Evolutionary conservation across 2,329 filamentous ascomycete species (phyloP).

Genomic region (Neoscytalidium dimidiatum): DNA sequence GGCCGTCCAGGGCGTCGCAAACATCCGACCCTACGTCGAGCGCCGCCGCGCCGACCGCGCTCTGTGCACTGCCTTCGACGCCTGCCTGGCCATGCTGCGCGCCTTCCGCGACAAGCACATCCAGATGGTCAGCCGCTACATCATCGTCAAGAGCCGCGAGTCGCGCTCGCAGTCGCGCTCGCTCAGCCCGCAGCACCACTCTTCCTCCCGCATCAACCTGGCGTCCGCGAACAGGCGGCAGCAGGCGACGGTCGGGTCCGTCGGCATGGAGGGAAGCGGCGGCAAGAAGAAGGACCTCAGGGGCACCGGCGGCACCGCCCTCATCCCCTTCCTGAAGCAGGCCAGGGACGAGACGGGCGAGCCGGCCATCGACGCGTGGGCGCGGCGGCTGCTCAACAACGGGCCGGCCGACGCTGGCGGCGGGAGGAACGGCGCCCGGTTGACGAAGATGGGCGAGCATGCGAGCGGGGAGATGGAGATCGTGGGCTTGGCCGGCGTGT

Average conservation of each 20-base stretch:
- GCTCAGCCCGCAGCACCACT: constrained; percentile 47
- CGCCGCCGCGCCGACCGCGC: constrained; percentile 60
- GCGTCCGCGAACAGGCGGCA: constrained; percentile 50
- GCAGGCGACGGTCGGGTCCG: constrained; percentile 23
- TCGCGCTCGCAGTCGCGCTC: constrained; percentile 61
- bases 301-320: constrained; percentile 88
- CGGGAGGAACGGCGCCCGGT: constrained; percentile 45
- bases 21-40: constrained; percentile 83
- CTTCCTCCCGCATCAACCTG: constrained; percentile 56
- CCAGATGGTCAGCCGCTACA: constrained; percentile 92
- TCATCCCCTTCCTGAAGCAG: constrained; percentile 96
- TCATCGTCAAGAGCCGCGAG: constrained; percentile 84
- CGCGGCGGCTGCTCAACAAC: constrained; percentile 58
- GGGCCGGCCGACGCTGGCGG: constrained; percentile 40
- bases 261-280: constrained; percentile 22
- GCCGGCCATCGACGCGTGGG: constrained; percentile 74
- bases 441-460: constrained; percentile 57
- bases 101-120: constrained; percentile 91
- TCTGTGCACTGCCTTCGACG: constrained; percentile 82
- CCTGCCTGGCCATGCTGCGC: constrained; percentile 78
- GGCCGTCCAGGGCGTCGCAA: constrained; percentile 76
- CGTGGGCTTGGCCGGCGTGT: constrained; percentile 77
- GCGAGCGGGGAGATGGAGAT: constrained; percentile 58
- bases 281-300: constrained; percentile 59
- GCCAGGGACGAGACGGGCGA: constrained; percentile 95